Percentiles rank a stretch among this genome's conserved stretches.
These are phyloP conservation scores for Lachancea dasiensis DNA, from an alignment of 805 yeast genomes.

Conservation along the genomic window DNA sequence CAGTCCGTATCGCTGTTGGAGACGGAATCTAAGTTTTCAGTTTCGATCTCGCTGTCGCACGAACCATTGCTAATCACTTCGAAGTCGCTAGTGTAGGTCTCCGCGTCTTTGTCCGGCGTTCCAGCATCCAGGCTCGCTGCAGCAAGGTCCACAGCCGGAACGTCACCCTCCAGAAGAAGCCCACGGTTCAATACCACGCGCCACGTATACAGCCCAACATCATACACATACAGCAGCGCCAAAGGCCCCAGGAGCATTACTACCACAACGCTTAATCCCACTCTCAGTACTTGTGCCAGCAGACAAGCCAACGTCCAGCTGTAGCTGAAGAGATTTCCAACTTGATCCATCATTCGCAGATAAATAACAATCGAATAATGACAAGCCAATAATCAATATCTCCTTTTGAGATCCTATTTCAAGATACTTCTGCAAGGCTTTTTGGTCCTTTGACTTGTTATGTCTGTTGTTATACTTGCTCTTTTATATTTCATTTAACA, in stretches of 20 bases:
- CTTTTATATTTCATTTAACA: no score
- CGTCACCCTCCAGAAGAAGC: no score
- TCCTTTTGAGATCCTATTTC: not conserved
- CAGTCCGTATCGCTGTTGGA: constrained; percentile 3
- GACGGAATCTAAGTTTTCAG: constrained; percentile 1
- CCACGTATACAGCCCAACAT: constrained; percentile 12
- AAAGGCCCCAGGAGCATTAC: constrained; percentile 12
- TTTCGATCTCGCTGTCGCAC: not conserved
- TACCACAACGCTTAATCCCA: constrained; percentile 6
- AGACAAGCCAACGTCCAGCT: constrained; percentile 1
- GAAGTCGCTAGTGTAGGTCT: not conserved
- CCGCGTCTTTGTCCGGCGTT: no score
- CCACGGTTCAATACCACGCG: constrained; percentile 7
- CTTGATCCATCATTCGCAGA: constrained; percentile 4
- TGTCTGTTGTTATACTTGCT: no score
- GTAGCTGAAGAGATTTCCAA: not conserved
- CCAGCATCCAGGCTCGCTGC: no score
- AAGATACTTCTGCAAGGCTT: no score
- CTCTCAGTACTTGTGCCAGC: constrained; percentile 1
- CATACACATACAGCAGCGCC: constrained; percentile 12
- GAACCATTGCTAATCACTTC: not conserved
- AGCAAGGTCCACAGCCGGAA: no score
- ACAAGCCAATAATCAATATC: no score
- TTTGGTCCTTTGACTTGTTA: no score
- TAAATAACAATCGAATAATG: no score